Base-by-base conservation (phyloP, 441 rosid genomes). In the Erodium moschatum region DNA sequence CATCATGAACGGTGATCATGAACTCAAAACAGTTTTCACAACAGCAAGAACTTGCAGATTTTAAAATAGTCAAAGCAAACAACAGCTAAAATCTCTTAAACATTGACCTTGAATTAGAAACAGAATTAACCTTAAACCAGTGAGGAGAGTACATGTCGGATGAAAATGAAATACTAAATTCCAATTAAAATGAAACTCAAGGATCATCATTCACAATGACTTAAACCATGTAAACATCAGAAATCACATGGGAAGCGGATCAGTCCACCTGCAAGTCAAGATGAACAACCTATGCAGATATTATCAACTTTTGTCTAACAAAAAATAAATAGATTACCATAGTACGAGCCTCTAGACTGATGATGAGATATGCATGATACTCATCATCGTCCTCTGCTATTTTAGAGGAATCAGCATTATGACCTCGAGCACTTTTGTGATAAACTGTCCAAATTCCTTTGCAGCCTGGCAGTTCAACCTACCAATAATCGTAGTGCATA, bases 381-480 rank as follows among this genome's bases (percentile, higher is more conserved):
- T 95, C 99, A 65, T 90, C 99, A 54, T 84, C 88, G 20, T 79
- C 84, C 64, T 61, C 65, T 5, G 85, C 84, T 54, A 80, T 72
- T 85, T 82, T 92, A 72, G 94, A 87, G 64, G 90, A 81, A 85
- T 92, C 97, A 58, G 72, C 84, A 81, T 74, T 86, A 75, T 82
- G 88, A 68, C 86, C 75, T 67, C 96, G 90, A n/a, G 91, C 76
- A 78, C 84, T 92, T 84, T 95, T 91, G 81, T 92, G 97, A 80
- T 91, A 95, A 73, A 95, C 97, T 18, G 97, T 90, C 99, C 99
- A 95, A 80, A 95, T 90, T 80, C 96, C 99, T 83, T 84, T 89
- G 80, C 99, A 95, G 73, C 99, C 97, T 66, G 90, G 86, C 70
- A 95, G 89, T 76, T 91, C 96, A 79, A 95, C 99, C 99, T 95